Conservation (phyloP, 495 filamentous ascomycete genomes). For the Hyphodiscus hymeniophilus region DNA sequence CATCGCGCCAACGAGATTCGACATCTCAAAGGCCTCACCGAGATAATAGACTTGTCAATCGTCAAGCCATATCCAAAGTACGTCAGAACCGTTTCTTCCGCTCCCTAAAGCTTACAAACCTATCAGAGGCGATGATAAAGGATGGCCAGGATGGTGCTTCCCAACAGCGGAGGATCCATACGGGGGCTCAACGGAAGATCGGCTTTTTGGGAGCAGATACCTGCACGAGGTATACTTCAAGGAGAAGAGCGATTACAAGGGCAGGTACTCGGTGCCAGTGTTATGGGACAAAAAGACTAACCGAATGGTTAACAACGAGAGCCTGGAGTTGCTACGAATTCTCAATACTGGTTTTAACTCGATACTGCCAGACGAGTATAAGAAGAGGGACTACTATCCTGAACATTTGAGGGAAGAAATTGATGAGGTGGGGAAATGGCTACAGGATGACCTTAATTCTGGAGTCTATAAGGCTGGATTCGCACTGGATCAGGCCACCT, state of each 20-base stretch:
- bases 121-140: conserved; percentile 22
- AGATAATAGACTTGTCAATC: conserved; percentile 46
- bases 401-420: conserved; percentile 50
- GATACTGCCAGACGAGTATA: conserved; percentile 53
- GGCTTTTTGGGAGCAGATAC: conserved; percentile 47
- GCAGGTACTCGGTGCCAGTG: conserved; percentile 69
- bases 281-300: conserved; percentile 73
- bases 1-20: conserved; percentile 49
- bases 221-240: conserved; percentile 67
- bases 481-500: conserved; percentile 60
- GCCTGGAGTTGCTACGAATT: conserved; percentile 68
- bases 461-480: conserved; percentile 61
- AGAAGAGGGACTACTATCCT: conserved; percentile 55
- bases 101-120: too few relatives aligned
- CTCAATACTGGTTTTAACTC: conserved; percentile 64
- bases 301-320: conserved; percentile 34
- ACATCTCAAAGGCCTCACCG: conserved; percentile 45
- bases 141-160: conserved; percentile 39
- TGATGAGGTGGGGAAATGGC: conserved; percentile 72
- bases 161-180: conserved; percentile 48
- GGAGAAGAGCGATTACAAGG: conserved; percentile 57
- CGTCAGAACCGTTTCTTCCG: too few relatives aligned
- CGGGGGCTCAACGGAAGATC: conserved; percentile 32
- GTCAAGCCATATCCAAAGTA: conserved; percentile 35
- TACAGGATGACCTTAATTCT: conserved; percentile 79